Conservation (phyloP, 2,329 filamentous ascomycete genomes). For the Monosporascus sp. region DNA sequence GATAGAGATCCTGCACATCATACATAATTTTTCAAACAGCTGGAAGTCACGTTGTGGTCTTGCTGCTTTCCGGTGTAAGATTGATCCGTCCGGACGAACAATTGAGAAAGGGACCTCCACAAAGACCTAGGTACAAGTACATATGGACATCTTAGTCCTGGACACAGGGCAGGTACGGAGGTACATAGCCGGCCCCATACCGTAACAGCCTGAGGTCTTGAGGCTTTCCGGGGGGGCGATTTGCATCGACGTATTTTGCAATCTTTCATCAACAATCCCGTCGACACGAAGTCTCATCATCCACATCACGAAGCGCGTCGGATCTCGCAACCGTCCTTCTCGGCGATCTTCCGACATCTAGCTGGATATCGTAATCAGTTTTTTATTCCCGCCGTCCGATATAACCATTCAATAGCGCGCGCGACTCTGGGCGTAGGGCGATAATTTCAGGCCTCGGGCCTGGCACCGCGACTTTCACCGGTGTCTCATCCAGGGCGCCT, state of each 20-base stretch:
- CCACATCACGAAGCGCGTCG: constrained; percentile 50
- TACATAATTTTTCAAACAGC: too few relatives aligned
- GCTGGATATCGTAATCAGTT: constrained; percentile 32
- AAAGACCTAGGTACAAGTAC: neutral
- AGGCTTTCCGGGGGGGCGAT: neutral
- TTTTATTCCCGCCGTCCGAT: constrained; percentile 23
- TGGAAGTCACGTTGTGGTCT: too few relatives aligned
- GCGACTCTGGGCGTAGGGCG: constrained; percentile 22
- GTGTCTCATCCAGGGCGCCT: constrained; percentile 21
- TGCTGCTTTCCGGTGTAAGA: too few relatives aligned
- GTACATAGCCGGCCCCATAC: too few relatives aligned
- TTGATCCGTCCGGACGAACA: too few relatives aligned
- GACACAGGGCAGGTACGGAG: too few relatives aligned
- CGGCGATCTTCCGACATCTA: constrained; percentile 27
- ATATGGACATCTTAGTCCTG: neutral
- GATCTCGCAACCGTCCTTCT: constrained; percentile 36
- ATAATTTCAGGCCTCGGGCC: constrained; percentile 35
- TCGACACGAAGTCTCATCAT: constrained; percentile 40
- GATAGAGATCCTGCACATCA: too few relatives aligned
- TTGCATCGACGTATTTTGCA: neutral
- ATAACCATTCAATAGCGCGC: constrained; percentile 1
- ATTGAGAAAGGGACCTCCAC: too few relatives aligned
- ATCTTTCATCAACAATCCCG: constrained; percentile 6
- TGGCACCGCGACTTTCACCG: constrained; percentile 14
- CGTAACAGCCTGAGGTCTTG: neutral